These are phyloP conservation scores for Aphanocladium album DNA, from an alignment of 2,329 filamentous ascomycete genomes.

Conservation along the genomic window DNA sequence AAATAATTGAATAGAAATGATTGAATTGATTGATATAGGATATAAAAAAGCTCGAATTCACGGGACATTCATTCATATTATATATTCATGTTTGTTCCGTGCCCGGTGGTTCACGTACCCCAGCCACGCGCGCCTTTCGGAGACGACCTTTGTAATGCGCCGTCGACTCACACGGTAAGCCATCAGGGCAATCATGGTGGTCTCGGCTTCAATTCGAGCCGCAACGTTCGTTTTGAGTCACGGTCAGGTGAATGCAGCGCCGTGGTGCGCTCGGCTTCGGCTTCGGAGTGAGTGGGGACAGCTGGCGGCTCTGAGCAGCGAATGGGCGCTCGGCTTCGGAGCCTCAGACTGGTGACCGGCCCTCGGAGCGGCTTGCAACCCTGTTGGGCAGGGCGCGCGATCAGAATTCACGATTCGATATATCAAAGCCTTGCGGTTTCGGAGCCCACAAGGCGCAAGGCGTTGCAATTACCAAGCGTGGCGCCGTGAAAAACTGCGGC, in stretches of 20 bases:
- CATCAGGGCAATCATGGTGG: not conserved
- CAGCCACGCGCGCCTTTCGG: not conserved
- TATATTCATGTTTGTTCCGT: not conserved
- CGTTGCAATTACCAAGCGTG: constrained; percentile 3
- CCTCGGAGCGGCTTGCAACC: not conserved
- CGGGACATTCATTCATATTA: not conserved
- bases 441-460: not conserved
- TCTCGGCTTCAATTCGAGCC: constrained; percentile 1
- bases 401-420: not conserved
- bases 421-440: constrained; percentile 5
- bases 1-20: not conserved
- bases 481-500: not conserved
- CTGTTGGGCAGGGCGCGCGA: not conserved
- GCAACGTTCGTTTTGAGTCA: not conserved
- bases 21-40: not conserved
- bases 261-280: not conserved
- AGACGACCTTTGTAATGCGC: not conserved
- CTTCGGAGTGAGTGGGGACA: constrained; percentile 6
- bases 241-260: not conserved
- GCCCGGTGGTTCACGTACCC: not conserved
- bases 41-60: not conserved
- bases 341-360: not conserved
- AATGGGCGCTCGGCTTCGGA: not conserved
- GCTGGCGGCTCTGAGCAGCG: not conserved
- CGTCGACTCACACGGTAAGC: constrained; percentile 8